Conservation (phyloP, 2,329 filamentous ascomycete genomes). For the Sarocladium strictum region DNA sequence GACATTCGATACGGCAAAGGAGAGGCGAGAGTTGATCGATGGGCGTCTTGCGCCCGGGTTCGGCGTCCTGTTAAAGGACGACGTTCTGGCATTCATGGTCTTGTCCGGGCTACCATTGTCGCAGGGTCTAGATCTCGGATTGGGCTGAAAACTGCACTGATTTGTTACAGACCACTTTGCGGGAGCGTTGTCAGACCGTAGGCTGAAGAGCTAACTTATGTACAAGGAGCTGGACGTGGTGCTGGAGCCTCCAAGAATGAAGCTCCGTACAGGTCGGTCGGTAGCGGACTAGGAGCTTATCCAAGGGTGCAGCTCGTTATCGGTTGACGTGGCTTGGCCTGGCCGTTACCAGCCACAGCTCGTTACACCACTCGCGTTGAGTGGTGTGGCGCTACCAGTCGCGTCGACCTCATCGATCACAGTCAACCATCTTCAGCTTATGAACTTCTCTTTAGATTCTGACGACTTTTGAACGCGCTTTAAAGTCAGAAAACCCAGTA, state of each 20-base stretch:
- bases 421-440: not conserved
- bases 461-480: too few species aligned
- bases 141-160: not conserved
- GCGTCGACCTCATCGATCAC: constrained; percentile 5
- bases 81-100: constrained; percentile 38
- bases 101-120: constrained; percentile 25
- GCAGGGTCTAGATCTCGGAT: constrained; percentile 5
- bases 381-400: constrained; percentile 5
- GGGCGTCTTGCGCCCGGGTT: constrained; percentile 33
- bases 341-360: not conserved
- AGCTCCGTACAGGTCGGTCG: constrained; percentile 3
- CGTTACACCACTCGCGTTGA: not conserved
- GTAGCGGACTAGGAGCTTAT: not conserved
- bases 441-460: too few species aligned
- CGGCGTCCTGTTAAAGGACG: constrained; percentile 13
- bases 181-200: not conserved
- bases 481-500: too few species aligned
- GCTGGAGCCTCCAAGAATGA: constrained; percentile 15
- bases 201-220: not conserved
- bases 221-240: constrained; percentile 20
- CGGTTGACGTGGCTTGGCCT: not conserved
- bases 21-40: constrained; percentile 59
- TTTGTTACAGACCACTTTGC: not conserved
- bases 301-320: constrained; percentile 23
- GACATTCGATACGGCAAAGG: constrained; percentile 58